Conservation (phyloP, 768 basidiomycete species). For the Suillus cothurnatus region DNA sequence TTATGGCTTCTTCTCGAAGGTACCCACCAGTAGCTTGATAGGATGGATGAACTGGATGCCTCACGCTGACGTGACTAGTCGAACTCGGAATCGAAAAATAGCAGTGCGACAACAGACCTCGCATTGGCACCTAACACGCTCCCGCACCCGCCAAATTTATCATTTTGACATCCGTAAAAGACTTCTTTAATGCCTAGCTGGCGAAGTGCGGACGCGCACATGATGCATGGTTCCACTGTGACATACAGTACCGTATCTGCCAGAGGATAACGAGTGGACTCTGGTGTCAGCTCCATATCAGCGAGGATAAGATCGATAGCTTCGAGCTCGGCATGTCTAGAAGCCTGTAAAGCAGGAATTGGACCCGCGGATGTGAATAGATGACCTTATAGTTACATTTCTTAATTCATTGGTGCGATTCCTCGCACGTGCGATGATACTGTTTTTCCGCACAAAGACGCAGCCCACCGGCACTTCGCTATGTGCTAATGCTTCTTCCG, state of each 20-base stretch:
- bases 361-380: constrained; percentile 1
- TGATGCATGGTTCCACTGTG: constrained; percentile 98
- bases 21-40: constrained; percentile 80
- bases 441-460: constrained; percentile 82
- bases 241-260: constrained; percentile 87
- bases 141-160: constrained; percentile 95
- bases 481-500: constrained; percentile 81
- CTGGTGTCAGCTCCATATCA: constrained; percentile 57
- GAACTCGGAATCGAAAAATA: constrained; percentile 1
- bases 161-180: constrained; percentile 92
- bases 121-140: constrained; percentile 90
- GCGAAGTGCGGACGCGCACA: constrained; percentile 95
- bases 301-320: constrained; percentile 89
- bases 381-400: constrained; percentile 58
- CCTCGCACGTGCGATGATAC: constrained; percentile 80
- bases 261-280: constrained; percentile 57
- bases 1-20: constrained; percentile 80
- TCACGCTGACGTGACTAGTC: constrained; percentile 45
- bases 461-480: constrained; percentile 97
- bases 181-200: constrained; percentile 92
- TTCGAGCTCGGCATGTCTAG: constrained; percentile 96
- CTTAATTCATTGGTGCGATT: constrained; percentile 94
- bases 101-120: constrained; percentile 47
- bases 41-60: constrained; percentile 71
- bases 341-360: constrained; percentile 61